These are phyloP conservation scores for Salix exigua DNA, from an alignment of 345 rosid genomes.

Conservation along the genomic window DNA sequence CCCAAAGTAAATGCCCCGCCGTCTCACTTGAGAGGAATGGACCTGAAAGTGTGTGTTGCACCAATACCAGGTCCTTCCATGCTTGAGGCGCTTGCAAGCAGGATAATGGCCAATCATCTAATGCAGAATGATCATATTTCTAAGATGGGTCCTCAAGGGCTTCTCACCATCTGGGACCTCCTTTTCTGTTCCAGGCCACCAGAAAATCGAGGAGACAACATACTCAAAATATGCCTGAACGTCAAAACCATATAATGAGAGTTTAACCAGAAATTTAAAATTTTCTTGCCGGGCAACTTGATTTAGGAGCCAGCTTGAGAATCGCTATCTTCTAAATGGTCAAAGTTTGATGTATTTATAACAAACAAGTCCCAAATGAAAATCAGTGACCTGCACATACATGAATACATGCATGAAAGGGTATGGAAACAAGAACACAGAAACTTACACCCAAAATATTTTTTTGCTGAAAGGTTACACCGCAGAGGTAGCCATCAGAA, in stretches of 20 bases:
- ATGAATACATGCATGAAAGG: background rate
- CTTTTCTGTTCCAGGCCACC: background rate
- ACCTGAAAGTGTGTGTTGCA: background rate
- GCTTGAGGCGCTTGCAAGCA: background rate
- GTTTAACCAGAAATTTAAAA: background rate
- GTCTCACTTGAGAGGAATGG: background rate
- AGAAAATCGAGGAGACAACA: background rate
- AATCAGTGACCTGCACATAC: background rate
- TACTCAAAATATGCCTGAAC: background rate
- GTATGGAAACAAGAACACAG: background rate
- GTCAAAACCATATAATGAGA: background rate
- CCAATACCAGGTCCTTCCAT: slow-evolving; percentile 1
- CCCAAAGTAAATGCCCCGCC: background rate
- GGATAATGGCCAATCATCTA: background rate
- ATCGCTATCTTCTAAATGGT: background rate
- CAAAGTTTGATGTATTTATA: background rate
- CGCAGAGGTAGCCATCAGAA: background rate
- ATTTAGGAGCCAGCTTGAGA: background rate
- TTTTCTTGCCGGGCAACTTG: background rate
- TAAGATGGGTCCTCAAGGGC: background rate
- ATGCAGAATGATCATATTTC: background rate
- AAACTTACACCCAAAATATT: background rate
- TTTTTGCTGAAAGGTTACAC: background rate
- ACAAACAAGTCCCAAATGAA: background rate
- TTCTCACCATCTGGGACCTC: background rate